Evolutionary conservation across 2,329 filamentous ascomycete genomes (phyloP).

Genomic region (Rosellinia necatrix): DNA sequence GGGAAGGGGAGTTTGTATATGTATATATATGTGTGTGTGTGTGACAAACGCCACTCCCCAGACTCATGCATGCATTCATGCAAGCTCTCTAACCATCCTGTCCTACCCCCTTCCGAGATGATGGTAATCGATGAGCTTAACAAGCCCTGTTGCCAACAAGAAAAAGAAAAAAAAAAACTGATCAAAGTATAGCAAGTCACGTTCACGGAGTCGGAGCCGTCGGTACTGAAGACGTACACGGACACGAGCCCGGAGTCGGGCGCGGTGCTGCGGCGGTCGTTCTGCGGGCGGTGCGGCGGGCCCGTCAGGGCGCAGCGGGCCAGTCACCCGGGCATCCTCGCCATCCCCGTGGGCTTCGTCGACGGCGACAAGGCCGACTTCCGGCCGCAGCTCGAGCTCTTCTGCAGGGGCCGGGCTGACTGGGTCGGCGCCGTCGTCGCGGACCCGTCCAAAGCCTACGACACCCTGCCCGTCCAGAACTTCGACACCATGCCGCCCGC

Average conservation of each 20-base stretch:
- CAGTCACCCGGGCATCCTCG: neutral
- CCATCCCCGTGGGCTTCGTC: slow-evolving; percentile 33
- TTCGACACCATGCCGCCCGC: slow-evolving; percentile 19
- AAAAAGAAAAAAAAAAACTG: too few species aligned
- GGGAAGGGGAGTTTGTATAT: too few species aligned
- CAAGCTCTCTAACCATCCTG: too few species aligned
- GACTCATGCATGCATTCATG: too few species aligned
- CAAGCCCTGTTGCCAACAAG: neutral
- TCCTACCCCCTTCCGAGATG: too few species aligned
- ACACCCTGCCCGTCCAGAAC: too few species aligned
- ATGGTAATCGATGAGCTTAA: too few species aligned
- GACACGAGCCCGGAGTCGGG: slow-evolving; percentile 30
- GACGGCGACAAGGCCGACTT: slow-evolving; percentile 29
- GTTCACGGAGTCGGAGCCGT: slow-evolving; percentile 24
- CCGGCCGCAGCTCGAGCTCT: slow-evolving; percentile 26
- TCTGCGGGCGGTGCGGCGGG: slow-evolving; percentile 34
- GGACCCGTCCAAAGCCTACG: too few species aligned
- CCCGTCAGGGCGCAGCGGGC: slow-evolving; percentile 6
- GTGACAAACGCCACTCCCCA: too few species aligned
- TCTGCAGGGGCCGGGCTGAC: slow-evolving; percentile 13
- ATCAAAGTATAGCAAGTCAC: slow-evolving; percentile 34
- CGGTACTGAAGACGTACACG: slow-evolving; percentile 24
- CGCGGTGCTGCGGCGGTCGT: slow-evolving; percentile 25
- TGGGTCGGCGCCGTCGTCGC: slow-evolving; percentile 27
- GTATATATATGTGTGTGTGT: too few species aligned